phyloP scores from a whole-genome alignment of 176 grass and related monocot species.

The Carex pumila region DNA sequence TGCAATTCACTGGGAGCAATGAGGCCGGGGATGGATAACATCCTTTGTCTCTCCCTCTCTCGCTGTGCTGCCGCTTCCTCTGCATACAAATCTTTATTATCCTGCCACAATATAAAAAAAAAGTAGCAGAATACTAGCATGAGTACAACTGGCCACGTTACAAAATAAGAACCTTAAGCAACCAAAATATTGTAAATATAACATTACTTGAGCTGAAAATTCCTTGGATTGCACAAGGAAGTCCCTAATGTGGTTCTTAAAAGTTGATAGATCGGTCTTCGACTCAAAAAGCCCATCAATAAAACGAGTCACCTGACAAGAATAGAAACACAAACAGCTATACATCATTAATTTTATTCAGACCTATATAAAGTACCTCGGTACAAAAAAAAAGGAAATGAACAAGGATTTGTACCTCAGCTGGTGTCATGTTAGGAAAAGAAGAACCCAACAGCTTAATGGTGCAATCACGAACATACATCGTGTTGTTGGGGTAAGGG shows the following conservation, averaged over 20 bases:
- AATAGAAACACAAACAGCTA: not conserved
- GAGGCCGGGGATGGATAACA: conserved; percentile 91
- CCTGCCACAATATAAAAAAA: conserved; percentile 35
- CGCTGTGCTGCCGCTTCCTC: conserved; percentile 94
- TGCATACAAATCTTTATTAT: conserved; percentile 98
- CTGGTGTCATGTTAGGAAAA: conserved; percentile 92
- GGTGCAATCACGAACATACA: conserved; percentile 96
- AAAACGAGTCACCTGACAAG: conserved; percentile 73
- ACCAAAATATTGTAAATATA: not conserved
- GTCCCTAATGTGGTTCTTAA: conserved; percentile 95
- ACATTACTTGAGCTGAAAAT: conserved; percentile 84
- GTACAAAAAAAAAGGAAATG: not conserved
- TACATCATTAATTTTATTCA: not conserved
- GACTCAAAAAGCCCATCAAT: conserved; percentile 82
- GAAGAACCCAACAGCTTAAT: conserved; percentile 88
- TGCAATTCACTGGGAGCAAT: conserved; percentile 98
- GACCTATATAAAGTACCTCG: not conserved
- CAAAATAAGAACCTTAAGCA: not conserved
- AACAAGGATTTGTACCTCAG: conserved; percentile 44
- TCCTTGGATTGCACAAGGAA: conserved; percentile 98
- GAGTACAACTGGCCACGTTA: not conserved
- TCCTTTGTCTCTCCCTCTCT: conserved; percentile 87
- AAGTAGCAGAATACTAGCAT: not conserved
- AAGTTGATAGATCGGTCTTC: conserved; percentile 76
- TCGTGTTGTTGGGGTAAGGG: conserved; percentile 72